These are phyloP conservation scores for Onygenales sp. DNA, from an alignment of 2,329 filamentous ascomycete species.

Conservation along the genomic window DNA sequence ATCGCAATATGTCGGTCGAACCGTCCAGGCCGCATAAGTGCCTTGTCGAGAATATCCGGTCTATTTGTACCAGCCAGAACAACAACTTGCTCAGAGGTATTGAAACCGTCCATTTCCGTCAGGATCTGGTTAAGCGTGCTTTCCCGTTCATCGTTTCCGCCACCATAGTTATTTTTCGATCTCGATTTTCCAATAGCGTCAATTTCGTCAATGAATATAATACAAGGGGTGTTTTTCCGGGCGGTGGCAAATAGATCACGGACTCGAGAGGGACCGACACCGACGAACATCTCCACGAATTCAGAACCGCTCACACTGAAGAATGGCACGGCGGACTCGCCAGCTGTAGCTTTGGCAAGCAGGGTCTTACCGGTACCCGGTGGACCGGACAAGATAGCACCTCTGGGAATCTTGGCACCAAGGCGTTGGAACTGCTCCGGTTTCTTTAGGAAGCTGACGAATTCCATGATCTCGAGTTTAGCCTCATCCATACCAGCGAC, in stretches of 20 bases:
- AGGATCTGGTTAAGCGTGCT: slow-evolving; percentile 96
- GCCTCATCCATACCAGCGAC: slow-evolving; percentile 98
- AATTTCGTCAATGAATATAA: slow-evolving; percentile 99
- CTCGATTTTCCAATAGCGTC: slow-evolving; percentile 92
- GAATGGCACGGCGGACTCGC: slow-evolving; percentile 94
- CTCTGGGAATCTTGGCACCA: slow-evolving; percentile 93
- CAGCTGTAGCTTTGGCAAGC: slow-evolving; percentile 92
- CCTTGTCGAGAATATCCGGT: slow-evolving; percentile 88
- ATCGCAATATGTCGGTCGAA: slow-evolving; percentile 96
- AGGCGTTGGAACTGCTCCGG: slow-evolving; percentile 87
- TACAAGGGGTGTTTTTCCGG: slow-evolving; percentile 91
- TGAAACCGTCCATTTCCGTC: slow-evolving; percentile 99
- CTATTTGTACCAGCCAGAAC: slow-evolving; percentile 95
- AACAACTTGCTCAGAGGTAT: slow-evolving; percentile 90
- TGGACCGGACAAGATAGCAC: slow-evolving; percentile 92
- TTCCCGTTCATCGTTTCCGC: slow-evolving; percentile 94
- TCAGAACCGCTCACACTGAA: slow-evolving; percentile 98
- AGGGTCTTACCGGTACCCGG: slow-evolving; percentile 98
- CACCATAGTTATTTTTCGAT: slow-evolving; percentile 70
- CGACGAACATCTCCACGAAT: slow-evolving; percentile 99
- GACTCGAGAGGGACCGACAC: slow-evolving; percentile 91
- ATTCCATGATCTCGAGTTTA: slow-evolving; percentile 98
- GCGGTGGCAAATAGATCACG: slow-evolving; percentile 91
- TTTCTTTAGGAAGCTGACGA: slow-evolving; percentile 92
- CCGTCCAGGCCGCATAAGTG: slow-evolving; percentile 88